A percentile compares a stretch with the other conserved stretches of the same genome.
These are phyloP conservation scores for Kwoniella dendrophila DNA, from an alignment of 768 basidiomycete species.

Conservation along the genomic window DNA sequence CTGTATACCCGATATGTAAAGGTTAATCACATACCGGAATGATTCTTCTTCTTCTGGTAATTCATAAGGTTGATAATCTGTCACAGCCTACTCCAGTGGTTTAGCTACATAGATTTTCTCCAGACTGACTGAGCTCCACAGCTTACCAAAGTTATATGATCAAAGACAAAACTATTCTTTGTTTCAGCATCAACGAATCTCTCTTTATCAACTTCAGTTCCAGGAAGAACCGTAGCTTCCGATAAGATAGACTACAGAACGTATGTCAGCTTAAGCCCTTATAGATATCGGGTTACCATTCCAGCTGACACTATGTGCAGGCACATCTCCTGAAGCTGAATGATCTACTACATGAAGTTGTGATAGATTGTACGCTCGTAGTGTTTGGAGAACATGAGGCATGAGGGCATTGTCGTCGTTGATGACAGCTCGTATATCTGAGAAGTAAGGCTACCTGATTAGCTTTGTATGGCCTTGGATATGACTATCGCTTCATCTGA, in stretches of 20 bases:
- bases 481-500: slow-evolving; percentile 14
- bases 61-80: slow-evolving; percentile 69
- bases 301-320: slow-evolving; percentile 67
- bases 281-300: too few relatives aligned
- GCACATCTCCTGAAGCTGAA: slow-evolving; percentile 63
- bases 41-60: slow-evolving; percentile 69
- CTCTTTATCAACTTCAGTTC: slow-evolving; percentile 62
- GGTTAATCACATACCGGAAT: slow-evolving; percentile 64
- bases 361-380: slow-evolving; percentile 80
- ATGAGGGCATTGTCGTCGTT: slow-evolving; percentile 82
- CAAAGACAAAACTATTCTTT: slow-evolving; percentile 75
- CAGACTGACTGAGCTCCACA: not conserved
- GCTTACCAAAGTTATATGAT: slow-evolving; percentile 76
- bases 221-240: slow-evolving; percentile 64
- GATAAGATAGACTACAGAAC: slow-evolving; percentile 74
- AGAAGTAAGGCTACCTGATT: not conserved
- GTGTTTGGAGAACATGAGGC: slow-evolving; percentile 71
- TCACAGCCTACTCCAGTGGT: slow-evolving; percentile 44
- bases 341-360: slow-evolving; percentile 87
- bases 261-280: not conserved
- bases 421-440: slow-evolving; percentile 89
- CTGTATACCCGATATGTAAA: not conserved
- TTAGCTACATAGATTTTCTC: not conserved
- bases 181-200: slow-evolving; percentile 83
- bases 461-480: slow-evolving; percentile 9